These are phyloP conservation scores for Areca catechu DNA, from an alignment of 176 grass and related monocot species.

Conservation along the genomic window DNA sequence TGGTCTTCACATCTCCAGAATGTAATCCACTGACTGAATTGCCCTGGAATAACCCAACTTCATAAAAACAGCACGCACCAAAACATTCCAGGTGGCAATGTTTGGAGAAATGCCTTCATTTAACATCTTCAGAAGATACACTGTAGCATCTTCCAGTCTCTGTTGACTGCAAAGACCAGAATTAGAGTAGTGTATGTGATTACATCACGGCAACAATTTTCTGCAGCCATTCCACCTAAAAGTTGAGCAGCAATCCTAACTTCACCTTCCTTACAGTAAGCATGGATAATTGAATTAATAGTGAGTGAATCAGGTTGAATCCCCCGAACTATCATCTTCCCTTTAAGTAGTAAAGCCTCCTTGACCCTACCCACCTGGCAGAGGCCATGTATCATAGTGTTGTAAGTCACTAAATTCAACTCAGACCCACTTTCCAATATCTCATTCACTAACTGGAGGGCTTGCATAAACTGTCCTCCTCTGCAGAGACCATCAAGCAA, in stretches of 20 bases:
- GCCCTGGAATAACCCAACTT: conserved; percentile 17
- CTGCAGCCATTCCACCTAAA: conserved; percentile 36
- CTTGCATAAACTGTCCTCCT: conserved; percentile 35
- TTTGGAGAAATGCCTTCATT: conserved; percentile 71
- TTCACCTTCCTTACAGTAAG: conserved; percentile 63
- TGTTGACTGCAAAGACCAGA: conserved; percentile 56
- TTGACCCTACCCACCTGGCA: conserved; percentile 37
- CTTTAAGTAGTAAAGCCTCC: conserved; percentile 44
- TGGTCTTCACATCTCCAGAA: conserved; percentile 19
- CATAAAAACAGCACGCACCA: conserved; percentile 43
- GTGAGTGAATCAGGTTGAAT: conserved; percentile 57
- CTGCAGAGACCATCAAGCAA: conserved; percentile 65
- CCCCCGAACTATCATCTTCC: conserved; percentile 56
- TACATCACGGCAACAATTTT: conserved; percentile 39
- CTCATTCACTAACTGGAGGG: conserved; percentile 39
- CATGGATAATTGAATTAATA: conserved; percentile 55
- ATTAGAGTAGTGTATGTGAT: conserved; percentile 63
- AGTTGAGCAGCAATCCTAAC: conserved; percentile 43
- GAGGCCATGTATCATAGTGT: conserved; percentile 59
- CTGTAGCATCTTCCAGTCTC: conserved; percentile 55
- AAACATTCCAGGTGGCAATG: conserved; percentile 64
- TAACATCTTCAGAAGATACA: conserved; percentile 74
- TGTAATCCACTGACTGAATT: conserved; percentile 33
- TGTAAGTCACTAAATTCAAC: conserved; percentile 57
- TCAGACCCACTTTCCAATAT: conserved; percentile 39